Evolutionary conservation across 164 flowering plant species (phyloP), one percentile per base, ranked within the genome.

Genomic region (Brasenia schreberi): DNA sequence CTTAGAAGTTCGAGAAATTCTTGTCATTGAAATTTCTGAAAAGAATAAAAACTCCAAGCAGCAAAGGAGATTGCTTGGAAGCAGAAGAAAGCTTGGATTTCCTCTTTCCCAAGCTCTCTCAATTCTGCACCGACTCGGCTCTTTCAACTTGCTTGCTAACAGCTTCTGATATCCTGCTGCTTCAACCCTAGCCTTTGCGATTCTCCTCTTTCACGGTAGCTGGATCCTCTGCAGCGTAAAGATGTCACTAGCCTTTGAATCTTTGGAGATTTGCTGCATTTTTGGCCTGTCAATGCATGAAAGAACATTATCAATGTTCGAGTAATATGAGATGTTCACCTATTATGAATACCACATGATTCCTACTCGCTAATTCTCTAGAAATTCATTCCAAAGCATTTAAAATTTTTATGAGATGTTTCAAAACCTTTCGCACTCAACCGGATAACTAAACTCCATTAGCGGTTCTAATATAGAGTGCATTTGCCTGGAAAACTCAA

Each of bases 121-220:
- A 14, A 49, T 83, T 11, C 89, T 76, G 43, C 79, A 76, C 10
- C 81, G 85, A 7, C 84, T 73, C 75, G 81, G 87, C 77, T 83
- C 85, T 75, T 83, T 83, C 81, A 83, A 66, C 74, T 86, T 76
- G 59, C 67, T 65, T 4, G 86, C 89, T 14, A 61, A 83, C 81
- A 85, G 89, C 77, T 83, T 85, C 77, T 83, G 87, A 68, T 85
- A 83, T 69, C 83, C 85, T 1, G 89, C 89, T 9, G 86, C 89
- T 49, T 83, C 89, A 0, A 86, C 44, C 77, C 80, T 81, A 64
- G 85, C 89, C 80, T 85, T 85, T 0, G 77, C 79, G 27, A 83
- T 75, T 66, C 85, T 81, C 82, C 69, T 80, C 80, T 33, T 33
- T 33, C 39, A 33, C 58, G 85, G 77, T 2, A 75, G 79, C 5